Evolutionary conservation across 164 flowering plant genomes (phyloP).

Genomic region (Santalum album): DNA sequence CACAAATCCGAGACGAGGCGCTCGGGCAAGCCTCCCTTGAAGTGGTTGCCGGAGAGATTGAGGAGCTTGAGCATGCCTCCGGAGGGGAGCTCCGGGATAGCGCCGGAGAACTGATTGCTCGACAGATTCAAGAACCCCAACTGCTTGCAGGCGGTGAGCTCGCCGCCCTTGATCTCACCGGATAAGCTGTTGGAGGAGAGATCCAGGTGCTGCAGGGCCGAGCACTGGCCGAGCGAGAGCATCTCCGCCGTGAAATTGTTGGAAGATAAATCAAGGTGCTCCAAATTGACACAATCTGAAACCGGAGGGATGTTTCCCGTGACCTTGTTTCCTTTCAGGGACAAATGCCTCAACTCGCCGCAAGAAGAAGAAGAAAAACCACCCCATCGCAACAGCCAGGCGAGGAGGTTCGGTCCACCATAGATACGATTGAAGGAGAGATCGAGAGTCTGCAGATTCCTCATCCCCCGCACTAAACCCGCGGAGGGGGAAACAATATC

Average conservation of each 20-base stretch:
- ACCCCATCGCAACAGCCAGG: constrained; percentile 36
- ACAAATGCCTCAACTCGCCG: constrained; percentile 25
- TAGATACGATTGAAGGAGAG: constrained; percentile 52
- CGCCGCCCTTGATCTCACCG: constrained; percentile 29
- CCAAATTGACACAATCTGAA: constrained; percentile 29
- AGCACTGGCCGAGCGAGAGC: constrained; percentile 36
- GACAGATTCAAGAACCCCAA: constrained; percentile 56
- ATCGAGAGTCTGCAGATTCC: constrained; percentile 43
- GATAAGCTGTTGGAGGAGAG: constrained; percentile 49
- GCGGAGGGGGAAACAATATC: background rate
- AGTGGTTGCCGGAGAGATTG: constrained; percentile 34
- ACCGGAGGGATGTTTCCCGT: constrained; percentile 28
- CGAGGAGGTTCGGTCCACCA: constrained; percentile 37
- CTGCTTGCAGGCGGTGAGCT: constrained; percentile 28
- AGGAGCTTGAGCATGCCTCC: constrained; percentile 36
- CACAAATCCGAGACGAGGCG: constrained; percentile 29
- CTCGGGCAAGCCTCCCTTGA: constrained; percentile 49
- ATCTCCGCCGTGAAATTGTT: constrained; percentile 49
- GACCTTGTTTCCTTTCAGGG: constrained; percentile 45
- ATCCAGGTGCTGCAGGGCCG: constrained; percentile 43
- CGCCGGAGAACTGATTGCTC: constrained; percentile 48
- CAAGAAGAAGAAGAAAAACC: too few species aligned
- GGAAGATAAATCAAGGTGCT: constrained; percentile 46
- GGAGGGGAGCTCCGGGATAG: constrained; percentile 37
- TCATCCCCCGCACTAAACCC: constrained; percentile 13